Conservation (phyloP, 805 yeast species). For the Saturnispora serradocipensis region DNA sequence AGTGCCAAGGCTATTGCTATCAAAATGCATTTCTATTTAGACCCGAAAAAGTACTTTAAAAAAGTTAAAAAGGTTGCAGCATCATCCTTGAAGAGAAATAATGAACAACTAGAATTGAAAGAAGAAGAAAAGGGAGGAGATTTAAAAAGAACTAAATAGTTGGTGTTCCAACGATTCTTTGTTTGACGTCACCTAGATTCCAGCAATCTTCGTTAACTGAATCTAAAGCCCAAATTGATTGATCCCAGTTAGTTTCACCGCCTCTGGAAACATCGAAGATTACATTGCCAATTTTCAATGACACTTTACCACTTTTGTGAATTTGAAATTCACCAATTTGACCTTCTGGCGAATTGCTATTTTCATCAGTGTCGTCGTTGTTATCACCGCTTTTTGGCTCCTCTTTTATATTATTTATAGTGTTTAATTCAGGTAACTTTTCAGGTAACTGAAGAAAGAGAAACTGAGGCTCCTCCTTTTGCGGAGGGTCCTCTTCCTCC, state of each 20-base stretch:
- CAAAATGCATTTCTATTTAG: constrained; percentile 52
- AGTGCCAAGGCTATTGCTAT: constrained; percentile 56
- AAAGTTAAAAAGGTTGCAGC: constrained; percentile 6
- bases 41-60: constrained; percentile 35
- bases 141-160: constrained; percentile 10
- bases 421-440: constrained; percentile 4
- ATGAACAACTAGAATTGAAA: constrained; percentile 1
- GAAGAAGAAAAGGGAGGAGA: background rate
- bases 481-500: constrained; percentile 2
- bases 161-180: constrained; percentile 54
- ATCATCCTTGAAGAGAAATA: background rate
- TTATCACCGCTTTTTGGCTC: constrained; percentile 15
- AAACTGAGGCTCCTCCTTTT: constrained; percentile 12
- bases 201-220: constrained; percentile 32
- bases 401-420: background rate
- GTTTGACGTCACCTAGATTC: constrained; percentile 45
- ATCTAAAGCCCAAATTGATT: constrained; percentile 50
- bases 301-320: constrained; percentile 76
- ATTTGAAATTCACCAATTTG: constrained; percentile 62
- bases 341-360: constrained; percentile 32
- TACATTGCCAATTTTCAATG: constrained; percentile 64
- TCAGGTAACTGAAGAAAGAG: constrained; percentile 4
- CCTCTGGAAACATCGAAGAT: constrained; percentile 66
- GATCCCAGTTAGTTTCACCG: constrained; percentile 57
- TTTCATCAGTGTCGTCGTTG: constrained; percentile 11